phyloP scores from a whole-genome alignment of 805 yeast species.

The Schizosaccharomyces osmophilus region DNA sequence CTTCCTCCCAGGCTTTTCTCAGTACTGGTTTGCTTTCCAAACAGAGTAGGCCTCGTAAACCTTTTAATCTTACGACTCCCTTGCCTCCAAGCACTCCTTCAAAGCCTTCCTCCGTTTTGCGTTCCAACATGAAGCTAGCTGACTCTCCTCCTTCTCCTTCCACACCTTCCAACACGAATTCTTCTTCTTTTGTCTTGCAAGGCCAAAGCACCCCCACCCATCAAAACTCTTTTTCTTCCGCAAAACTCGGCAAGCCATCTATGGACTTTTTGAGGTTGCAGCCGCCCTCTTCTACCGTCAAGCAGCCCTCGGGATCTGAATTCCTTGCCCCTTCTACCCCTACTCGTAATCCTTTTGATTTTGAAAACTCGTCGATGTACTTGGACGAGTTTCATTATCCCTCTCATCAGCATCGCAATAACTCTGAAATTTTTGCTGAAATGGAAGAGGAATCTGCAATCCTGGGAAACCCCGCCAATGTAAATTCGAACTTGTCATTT shows the following conservation, averaged over 20 bases:
- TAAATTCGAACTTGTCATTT: neutral
- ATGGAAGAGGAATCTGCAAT: neutral
- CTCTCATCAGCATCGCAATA: neutral
- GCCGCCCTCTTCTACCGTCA: neutral
- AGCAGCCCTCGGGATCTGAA: too few species aligned
- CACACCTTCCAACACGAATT: neutral
- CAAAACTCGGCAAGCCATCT: neutral
- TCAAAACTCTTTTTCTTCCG: neutral
- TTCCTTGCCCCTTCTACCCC: neutral
- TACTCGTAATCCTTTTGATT: conserved; percentile 20
- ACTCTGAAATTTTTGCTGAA: neutral
- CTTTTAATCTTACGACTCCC: neutral
- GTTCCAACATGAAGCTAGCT: neutral
- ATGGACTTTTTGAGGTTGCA: neutral
- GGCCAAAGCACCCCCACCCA: neutral
- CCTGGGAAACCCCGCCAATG: neutral
- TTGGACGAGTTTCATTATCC: neutral
- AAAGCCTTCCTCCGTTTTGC: neutral
- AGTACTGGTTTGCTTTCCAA: conserved; percentile 49
- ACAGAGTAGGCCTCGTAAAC: conserved; percentile 6
- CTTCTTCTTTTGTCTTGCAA: neutral
- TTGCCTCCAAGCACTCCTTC: conserved; percentile 1
- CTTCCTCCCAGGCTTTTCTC: conserved; percentile 62
- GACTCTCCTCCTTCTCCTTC: neutral
- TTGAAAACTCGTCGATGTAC: conserved; percentile 9